Evolutionary conservation across 164 flowering plant genomes (phyloP), one percentile per base, ranked within the genome.

Genomic region (Vitis riparia): DNA sequence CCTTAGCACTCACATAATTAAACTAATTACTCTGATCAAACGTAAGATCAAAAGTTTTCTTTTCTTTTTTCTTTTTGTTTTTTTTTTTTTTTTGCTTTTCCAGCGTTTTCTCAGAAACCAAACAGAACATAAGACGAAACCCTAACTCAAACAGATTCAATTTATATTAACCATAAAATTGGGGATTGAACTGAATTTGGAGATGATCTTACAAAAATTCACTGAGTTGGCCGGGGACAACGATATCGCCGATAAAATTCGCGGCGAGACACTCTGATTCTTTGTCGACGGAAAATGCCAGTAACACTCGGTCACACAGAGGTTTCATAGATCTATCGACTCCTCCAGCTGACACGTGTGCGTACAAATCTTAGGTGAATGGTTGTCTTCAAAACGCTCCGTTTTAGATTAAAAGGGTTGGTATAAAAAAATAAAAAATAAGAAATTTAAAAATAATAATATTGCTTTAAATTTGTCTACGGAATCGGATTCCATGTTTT

Each of bases 241-340:
- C 50, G 44, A 5, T 47, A 48, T 23, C 71, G 56, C 51, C 63
- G 63, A 37, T 58, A 16, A 17, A 15, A 57, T 12, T 68, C 63
- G 55, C 55, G 55, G 63, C 63, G 37, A 27, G 55, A 3, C 44
- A 37, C 57, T 59, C 71, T 65, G 71, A 68, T 63, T 49, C 50
- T 47, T 15, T n/a, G 8, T 51, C 8, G 62, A 27, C 48, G 16
- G 66, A 55, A 51, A 17, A 14, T 19, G 62, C 55, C 69, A 53
- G 68, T 59, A 62, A 67, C 75, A 59, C 61, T 11, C 19, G 67
- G 68, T 67, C 15, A 55, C 51, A 73, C 75, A 62, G 71, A 73
- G 67, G 67, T 73, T 61, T 53, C 62, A 9, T 67, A 12, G 62
- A 67, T 53, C 71, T 55, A 52, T 55, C 66, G 29, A 62, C 53